phyloP scores from a whole-genome alignment of 495 filamentous ascomycete genomes.

The Xylaria nigripes region DNA sequence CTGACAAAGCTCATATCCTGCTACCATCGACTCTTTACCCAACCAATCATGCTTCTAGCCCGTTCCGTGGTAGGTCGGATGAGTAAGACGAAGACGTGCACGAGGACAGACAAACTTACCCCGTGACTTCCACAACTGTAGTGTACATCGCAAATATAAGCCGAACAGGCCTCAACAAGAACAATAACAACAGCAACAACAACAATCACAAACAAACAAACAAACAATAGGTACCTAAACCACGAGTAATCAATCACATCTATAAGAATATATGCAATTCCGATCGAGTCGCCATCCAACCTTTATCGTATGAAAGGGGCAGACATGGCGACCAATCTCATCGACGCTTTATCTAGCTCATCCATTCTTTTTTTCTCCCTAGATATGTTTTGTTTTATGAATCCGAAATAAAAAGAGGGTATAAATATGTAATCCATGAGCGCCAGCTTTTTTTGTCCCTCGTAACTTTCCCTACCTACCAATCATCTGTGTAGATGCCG shows the following conservation, averaged over 20 bases:
- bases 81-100: too few species aligned
- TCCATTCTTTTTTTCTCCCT: neutral
- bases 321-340: neutral
- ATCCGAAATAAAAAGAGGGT: constrained; percentile 1
- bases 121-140: too few species aligned
- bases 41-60: too few species aligned
- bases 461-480: constrained; percentile 4
- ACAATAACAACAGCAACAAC: too few species aligned
- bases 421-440: constrained; percentile 3
- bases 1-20: too few species aligned
- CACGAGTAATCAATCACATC: neutral
- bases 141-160: too few species aligned
- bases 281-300: neutral
- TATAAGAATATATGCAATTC: neutral
- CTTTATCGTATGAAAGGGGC: neutral
- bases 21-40: too few species aligned
- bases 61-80: too few species aligned
- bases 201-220: too few species aligned
- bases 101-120: too few species aligned
- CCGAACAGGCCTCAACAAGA: too few species aligned
- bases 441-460: constrained; percentile 8
- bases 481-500: constrained; percentile 9
- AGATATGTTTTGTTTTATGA: neutral
- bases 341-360: neutral
- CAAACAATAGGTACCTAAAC: neutral